Base-by-base conservation (phyloP, 805 yeast species). In the Starmerella kuoi region DNA sequence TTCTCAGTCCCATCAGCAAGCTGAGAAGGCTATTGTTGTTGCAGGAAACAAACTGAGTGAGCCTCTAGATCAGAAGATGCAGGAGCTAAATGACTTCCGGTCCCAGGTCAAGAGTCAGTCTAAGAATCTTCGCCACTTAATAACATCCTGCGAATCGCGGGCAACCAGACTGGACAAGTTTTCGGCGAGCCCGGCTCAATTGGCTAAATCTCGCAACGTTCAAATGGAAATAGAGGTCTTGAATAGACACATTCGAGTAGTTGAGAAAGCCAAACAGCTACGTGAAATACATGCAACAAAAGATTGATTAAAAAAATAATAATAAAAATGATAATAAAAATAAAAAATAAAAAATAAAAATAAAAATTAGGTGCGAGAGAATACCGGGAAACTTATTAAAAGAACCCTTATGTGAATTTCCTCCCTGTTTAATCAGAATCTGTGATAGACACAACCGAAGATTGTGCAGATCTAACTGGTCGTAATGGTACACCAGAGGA, bases 241-340 rank as follows among this genome's bases (percentile, higher is more conserved):
- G 2, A 94, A 85, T 58, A 80, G 79, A 49, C 76, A 77, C 38
- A 60, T 86, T 17, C 61, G 94, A 36, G 74, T 82, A 1, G 58
- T 85, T 34, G 95, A 47, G 34, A 35, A 38, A 12, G 37, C 43
- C 15, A 30, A 38, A 24, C n/a, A 31, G 33, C 40, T 38, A 23
- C 5, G 28, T 5, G 35, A 23, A 8, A 23, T 6, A 15, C 34
- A 31, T 23, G 19, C 20, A 12, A 12, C 19, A 14, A 25, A 25
- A 14, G n/a, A n/a, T n/a, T n/a, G n/a, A n/a, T n/a, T n/a, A n/a
- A n/a, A n/a, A n/a, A n/a, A n/a, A n/a, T n/a, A n/a, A n/a, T 9
- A 34, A 19, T 14, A 23, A 27, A n/a, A 11, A 25, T 14, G 28
- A 25, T 3, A 15, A 4, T 26, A 25, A 14, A 25, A 25, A 14